Base-by-base conservation (phyloP, 1,284 basidiomycete genomes). In the Ustilago esculenta region DNA sequence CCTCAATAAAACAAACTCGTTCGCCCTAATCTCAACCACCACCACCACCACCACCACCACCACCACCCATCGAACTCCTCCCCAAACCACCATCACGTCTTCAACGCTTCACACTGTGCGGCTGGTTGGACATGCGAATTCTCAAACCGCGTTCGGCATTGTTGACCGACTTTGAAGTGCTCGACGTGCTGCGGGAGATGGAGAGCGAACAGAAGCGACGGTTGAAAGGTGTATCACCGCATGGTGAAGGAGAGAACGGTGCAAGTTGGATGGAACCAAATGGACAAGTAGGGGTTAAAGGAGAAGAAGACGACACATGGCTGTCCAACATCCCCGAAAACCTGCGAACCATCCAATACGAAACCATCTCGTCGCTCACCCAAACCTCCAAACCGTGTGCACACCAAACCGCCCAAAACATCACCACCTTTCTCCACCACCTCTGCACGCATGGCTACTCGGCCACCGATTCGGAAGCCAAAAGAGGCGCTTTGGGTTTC, bases 91-190 rank as follows among this genome's bases (percentile, higher is more conserved):
- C 42, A 5, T 41, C 41, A 37, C 37, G 40, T 7, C 27, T 29
- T 7, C 27, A 6, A 29, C 6, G n/a, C n/a, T n/a, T n/a, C n/a
- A n/a, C n/a, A n/a, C n/a, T n/a, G n/a, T n/a, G n/a, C n/a, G n/a
- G n/a, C n/a, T n/a, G n/a, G n/a, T n/a, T n/a, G 43, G 36, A 14
- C n/a, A 80, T 77, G 76, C 75, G 93, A 90, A 88, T 96, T 58
- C 77, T 94, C 54, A 89, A 90, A 65, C 83, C 88, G 17, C 87
- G 91, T 34, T 86, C 91, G 5, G 90, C 90, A 9, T 87, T 94
- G 52, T 86, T 94, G 11, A 89, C 90, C 36, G 93, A 94, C 83
- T 88, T 86, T 76, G 94, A 97, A 83, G 92, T 96, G 64, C 85
- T 95, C 36, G 80, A 86, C 17, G 87, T 94, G 56, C 87, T 96